phyloP scores from a whole-genome alignment of 331 rosid genomes.

The Malus hybrid region DNA sequence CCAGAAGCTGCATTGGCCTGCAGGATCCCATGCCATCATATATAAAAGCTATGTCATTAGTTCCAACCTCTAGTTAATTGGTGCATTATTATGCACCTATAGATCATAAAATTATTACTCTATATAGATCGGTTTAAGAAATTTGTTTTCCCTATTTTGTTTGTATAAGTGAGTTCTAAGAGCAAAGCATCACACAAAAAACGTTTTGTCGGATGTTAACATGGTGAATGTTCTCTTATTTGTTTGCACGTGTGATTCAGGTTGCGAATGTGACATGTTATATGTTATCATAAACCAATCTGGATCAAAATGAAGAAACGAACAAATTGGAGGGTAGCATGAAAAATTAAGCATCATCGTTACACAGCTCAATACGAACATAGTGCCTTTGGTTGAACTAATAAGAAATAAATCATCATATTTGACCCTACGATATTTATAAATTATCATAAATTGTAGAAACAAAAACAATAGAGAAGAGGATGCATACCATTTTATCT shows the following conservation, averaged over 20 bases:
- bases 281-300: background rate
- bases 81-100: background rate
- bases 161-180: background rate
- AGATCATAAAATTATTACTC: background rate
- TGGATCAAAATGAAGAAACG: background rate
- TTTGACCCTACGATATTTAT: background rate
- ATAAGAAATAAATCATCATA: background rate
- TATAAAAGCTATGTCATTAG: background rate
- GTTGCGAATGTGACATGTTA: background rate
- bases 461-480: background rate
- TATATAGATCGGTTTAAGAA: background rate
- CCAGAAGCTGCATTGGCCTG: constrained; percentile 92
- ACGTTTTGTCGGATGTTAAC: background rate
- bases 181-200: background rate
- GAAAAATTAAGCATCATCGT: background rate
- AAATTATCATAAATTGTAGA: background rate
- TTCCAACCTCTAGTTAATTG: background rate
- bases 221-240: background rate
- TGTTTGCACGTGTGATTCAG: background rate
- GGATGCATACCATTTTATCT: constrained; percentile 63
- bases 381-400: background rate
- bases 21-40: background rate
- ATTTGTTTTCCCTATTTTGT: background rate
- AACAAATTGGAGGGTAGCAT: background rate
- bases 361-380: background rate